Conservation (phyloP, 106 monocot species). For the Amphibolis antarctica region DNA sequence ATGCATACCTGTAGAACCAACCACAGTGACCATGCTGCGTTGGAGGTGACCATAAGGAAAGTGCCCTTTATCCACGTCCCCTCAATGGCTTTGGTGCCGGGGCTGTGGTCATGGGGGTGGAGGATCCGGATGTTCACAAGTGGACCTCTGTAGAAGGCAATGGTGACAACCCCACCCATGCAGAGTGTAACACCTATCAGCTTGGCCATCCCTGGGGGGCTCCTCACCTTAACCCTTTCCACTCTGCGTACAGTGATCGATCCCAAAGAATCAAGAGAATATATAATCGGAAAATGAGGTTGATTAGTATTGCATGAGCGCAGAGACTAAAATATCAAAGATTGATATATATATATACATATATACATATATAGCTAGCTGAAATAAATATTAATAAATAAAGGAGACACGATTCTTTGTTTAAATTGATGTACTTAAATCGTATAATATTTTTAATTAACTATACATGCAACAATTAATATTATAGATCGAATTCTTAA, state of each 20-base stretch:
- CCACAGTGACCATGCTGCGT: slow-evolving; percentile 15
- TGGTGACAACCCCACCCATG: slow-evolving; percentile 24
- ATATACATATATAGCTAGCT: no score
- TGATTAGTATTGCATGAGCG: no score
- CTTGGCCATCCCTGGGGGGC: slow-evolving; percentile 31
- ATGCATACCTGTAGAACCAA: slow-evolving; percentile 10
- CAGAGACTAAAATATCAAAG: no score
- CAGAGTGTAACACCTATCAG: slow-evolving; percentile 35
- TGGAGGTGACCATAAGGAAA: slow-evolving; percentile 19
- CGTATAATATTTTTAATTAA: no score
- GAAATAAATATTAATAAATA: no score
- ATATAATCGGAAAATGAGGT: neutral
- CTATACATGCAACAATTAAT: neutral
- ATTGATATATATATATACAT: no score
- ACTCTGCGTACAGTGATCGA: slow-evolving; percentile 15
- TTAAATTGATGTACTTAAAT: no score
- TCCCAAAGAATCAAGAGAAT: neutral
- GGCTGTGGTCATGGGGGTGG: slow-evolving; percentile 17
- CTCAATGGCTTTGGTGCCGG: slow-evolving; percentile 8
- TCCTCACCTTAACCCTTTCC: slow-evolving; percentile 40
- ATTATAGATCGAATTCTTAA: slow-evolving; percentile 14
- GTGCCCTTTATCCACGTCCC: slow-evolving; percentile 29
- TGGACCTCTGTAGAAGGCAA: slow-evolving; percentile 41
- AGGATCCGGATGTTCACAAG: slow-evolving; percentile 5
- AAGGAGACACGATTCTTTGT: no score